phyloP scores from a whole-genome alignment of 805 yeast species.

The Groenewaldozyma tartarivorans region DNA sequence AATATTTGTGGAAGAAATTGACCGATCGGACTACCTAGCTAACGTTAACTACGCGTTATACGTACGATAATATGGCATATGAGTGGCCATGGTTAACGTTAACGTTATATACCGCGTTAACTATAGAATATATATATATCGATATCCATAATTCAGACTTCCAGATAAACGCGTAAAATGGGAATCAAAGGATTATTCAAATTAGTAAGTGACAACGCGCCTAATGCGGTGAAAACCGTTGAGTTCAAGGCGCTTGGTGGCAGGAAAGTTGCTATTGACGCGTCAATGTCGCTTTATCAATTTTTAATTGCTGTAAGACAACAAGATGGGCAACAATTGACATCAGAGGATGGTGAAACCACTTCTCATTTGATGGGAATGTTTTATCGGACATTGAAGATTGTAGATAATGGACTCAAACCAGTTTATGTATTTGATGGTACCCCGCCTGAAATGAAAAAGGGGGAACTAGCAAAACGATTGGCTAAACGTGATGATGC shows the following conservation, averaged over 20 bases:
- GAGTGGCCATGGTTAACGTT: too few species aligned
- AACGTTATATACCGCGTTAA: too few species aligned
- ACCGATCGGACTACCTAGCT: too few species aligned
- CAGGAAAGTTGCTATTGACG: conserved; percentile 86
- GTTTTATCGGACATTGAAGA: conserved; percentile 83
- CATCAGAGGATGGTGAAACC: conserved; percentile 84
- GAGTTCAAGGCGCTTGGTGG: conserved; percentile 86
- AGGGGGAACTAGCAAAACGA: conserved; percentile 87
- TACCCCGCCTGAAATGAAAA: conserved; percentile 88
- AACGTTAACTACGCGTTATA: too few species aligned
- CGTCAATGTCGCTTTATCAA: conserved; percentile 92
- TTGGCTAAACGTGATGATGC: conserved; percentile 76
- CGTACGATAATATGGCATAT: too few species aligned
- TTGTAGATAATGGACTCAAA: conserved; percentile 88
- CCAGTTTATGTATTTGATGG: conserved; percentile 98
- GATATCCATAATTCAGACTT: too few species aligned
- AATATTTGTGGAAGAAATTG: too few species aligned
- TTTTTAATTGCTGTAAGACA: conserved; percentile 94
- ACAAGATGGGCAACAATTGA: conserved; percentile 89
- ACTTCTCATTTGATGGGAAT: conserved; percentile 90
- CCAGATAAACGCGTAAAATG: too few species aligned
- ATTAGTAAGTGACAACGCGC: conserved; percentile 82
- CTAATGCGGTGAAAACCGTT: conserved; percentile 61
- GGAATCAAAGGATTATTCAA: conserved; percentile 57
- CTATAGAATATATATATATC: too few species aligned